Conservation (phyloP, 179 eudicot genomes). For the Carnegiea gigantea region DNA sequence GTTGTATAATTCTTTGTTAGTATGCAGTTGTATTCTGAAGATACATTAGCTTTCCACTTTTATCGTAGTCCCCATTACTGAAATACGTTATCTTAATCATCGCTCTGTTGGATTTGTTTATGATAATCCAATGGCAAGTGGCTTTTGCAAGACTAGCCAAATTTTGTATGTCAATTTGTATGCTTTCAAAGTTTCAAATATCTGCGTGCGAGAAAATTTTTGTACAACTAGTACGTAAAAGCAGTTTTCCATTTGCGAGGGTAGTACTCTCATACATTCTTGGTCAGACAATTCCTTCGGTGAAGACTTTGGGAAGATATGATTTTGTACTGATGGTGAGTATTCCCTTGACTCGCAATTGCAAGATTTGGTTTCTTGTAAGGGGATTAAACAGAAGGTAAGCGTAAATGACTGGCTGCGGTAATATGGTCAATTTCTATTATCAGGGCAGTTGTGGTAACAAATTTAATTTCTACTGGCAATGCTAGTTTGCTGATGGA, state of each 20-base stretch:
- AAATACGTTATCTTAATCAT: neutral
- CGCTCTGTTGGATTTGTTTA: neutral
- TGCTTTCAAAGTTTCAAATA: neutral
- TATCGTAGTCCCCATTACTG: neutral
- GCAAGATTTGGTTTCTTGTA: too few relatives aligned
- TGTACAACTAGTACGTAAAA: too few relatives aligned
- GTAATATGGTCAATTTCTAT: too few relatives aligned
- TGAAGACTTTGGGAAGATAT: too few relatives aligned
- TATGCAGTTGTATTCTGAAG: neutral
- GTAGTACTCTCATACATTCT: neutral
- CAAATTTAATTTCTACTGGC: too few relatives aligned
- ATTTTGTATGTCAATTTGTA: neutral
- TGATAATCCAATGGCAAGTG: neutral
- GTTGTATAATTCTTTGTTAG: slow-evolving; percentile 7
- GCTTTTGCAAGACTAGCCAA: neutral
- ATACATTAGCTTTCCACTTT: neutral
- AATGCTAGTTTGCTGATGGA: too few relatives aligned
- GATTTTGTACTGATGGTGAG: too few relatives aligned
- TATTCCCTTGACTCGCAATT: too few relatives aligned
- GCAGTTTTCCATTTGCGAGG: neutral
- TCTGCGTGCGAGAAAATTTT: neutral
- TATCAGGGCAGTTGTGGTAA: too few relatives aligned
- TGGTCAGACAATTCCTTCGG: too few relatives aligned
- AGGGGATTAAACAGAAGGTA: too few relatives aligned
- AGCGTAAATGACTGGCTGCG: too few relatives aligned